Percentiles rank a stretch among this genome's conserved stretches.
Evolutionary conservation across 768 basidiomycete species (phyloP).

Genomic region (Boletales sp.): DNA sequence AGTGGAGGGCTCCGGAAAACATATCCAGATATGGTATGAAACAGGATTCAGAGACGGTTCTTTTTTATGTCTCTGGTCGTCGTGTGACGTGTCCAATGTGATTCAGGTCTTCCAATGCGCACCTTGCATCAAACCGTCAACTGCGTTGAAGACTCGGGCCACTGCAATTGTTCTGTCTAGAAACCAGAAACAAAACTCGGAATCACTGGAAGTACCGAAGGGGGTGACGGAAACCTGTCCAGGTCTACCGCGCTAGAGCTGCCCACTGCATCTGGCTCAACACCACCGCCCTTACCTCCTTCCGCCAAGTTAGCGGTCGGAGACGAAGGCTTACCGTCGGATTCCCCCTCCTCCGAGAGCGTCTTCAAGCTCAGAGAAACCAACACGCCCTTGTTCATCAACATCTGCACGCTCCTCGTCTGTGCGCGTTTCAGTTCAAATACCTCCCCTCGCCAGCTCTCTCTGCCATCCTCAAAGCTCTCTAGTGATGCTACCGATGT

Average conservation of each 20-base stretch:
- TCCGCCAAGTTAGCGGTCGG: neutral
- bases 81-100: no score
- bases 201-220: conserved; percentile 30
- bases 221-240: conserved; percentile 46
- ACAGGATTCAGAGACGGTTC: neutral
- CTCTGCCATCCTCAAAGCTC: conserved; percentile 14
- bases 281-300: conserved; percentile 7
- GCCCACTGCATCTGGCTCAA: conserved; percentile 16
- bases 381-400: conserved; percentile 46
- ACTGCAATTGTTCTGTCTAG: conserved; percentile 2
- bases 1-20: neutral
- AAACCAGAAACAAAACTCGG: conserved; percentile 28
- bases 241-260: conserved; percentile 41
- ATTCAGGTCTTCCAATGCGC: no score
- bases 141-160: no score
- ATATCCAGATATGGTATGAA: conserved; percentile 7
- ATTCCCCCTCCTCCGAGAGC: conserved; percentile 1
- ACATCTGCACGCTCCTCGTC: conserved; percentile 49
- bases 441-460: conserved; percentile 26
- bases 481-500: conserved; percentile 23
- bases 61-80: no score
- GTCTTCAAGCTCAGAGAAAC: conserved; percentile 29
- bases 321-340: conserved; percentile 1
- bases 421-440: conserved; percentile 48
- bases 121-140: no score